Base-by-base conservation (phyloP, 352 stramenopile species). In the Globisporangium cylindrosporum region DNA sequence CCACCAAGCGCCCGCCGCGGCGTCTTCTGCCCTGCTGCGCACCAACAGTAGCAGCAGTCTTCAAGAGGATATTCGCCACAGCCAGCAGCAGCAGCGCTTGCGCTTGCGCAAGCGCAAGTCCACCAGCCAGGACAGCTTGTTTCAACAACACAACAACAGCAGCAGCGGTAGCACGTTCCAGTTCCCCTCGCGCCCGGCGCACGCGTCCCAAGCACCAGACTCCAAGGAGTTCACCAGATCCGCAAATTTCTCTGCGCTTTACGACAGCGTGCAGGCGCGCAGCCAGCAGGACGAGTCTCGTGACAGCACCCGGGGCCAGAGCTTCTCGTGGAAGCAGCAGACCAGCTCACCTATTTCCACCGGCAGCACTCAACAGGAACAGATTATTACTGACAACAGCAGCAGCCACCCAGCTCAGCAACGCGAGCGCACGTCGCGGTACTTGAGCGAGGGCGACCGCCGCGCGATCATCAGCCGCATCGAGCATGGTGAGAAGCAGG, bases 401-500 rank as follows among this genome's bases (percentile, higher is more conserved):
- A 59, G 12, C 55, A 25, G 32, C 34, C n/a, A 29, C 27, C 12
- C 55, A 54, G 22, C 20, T 3, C 34, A 59, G 27, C 70, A 74
- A 60, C 73, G 77, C n/a, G 72, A 81, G 64, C 73, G 78, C 27
- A 82, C 75, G 62, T 83, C 78, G 25, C 68, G 78, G 48, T 82
- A 85, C 57, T 48, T 85, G 49, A 85, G 78, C 59, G 78, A 82
- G 53, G 63, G 61, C 2, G 75, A 85, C 54, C 78, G 78, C 0
- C 75, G 75, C 8, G 61, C 54, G 9, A 84, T 87, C 67, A 84
- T 87, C 48, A 71, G 64, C 14, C 75, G 79, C 22, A 81, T 87
- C 49, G 70, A 81, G 56, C 55, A 43, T 5, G 79, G 79, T 14
- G 77, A 87, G 70, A 84, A 83, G 66, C 79, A 86, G 43, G 77